Percentiles rank a stretch among this genome's conserved stretches.
Evolutionary conservation across 208 protist genomes (phyloP).

Genomic region (Leishmania tarentolae): DNA sequence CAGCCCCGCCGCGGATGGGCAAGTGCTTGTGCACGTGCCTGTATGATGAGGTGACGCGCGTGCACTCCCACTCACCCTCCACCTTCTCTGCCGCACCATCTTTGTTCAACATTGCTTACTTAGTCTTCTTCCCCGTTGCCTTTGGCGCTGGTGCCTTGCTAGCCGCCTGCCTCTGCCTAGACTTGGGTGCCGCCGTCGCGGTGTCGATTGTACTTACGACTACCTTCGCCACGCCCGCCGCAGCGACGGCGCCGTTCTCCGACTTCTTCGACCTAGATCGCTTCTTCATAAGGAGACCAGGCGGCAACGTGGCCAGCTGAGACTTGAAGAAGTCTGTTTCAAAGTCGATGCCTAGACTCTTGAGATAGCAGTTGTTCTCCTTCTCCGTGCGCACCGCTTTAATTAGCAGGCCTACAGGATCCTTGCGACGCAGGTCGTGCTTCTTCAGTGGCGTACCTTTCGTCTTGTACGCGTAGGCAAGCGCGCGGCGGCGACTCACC

Average conservation of each 20-base stretch:
- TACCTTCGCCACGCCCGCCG: conserved; percentile 3
- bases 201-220: neutral
- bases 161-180: neutral
- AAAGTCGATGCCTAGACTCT: conserved; percentile 76
- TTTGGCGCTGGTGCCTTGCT: conserved; percentile 4
- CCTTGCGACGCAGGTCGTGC: conserved; percentile 67
- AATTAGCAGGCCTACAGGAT: conserved; percentile 59
- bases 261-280: neutral
- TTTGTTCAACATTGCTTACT: neutral
- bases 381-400: conserved; percentile 71
- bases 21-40: neutral
- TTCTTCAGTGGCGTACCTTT: conserved; percentile 60
- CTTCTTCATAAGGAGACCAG: conserved; percentile 30
- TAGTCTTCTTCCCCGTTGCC: neutral
- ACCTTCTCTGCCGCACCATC: neutral
- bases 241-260: neutral
- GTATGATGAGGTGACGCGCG: neutral
- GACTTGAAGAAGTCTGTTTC: conserved; percentile 50
- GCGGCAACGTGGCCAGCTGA: conserved; percentile 59
- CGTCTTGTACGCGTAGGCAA: conserved; percentile 75
- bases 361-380: conserved; percentile 75
- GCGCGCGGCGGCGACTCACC: conserved; percentile 48
- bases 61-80: neutral
- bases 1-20: neutral
- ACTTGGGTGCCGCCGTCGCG: neutral